These are phyloP conservation scores for Alternaria infectoria DNA, from an alignment of 2,329 filamentous ascomycete species.

Conservation along the genomic window DNA sequence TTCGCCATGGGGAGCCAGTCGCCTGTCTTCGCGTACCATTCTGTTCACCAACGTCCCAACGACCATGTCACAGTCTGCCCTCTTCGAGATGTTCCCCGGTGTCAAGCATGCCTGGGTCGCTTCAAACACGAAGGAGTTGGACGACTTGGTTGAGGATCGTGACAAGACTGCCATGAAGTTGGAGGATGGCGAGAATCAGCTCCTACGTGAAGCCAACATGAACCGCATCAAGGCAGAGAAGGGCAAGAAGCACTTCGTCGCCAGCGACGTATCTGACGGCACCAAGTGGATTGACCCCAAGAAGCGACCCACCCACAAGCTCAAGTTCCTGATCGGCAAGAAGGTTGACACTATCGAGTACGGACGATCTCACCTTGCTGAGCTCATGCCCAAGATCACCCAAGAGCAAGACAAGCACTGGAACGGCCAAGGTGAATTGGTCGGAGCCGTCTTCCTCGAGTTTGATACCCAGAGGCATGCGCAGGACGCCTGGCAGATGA, in stretches of 20 bases:
- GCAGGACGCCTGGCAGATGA: slow-evolving; percentile 80
- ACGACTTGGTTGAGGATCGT: slow-evolving; percentile 52
- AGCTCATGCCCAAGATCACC: slow-evolving; percentile 73
- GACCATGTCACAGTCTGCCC: slow-evolving; percentile 45
- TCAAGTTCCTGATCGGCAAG: slow-evolving; percentile 51
- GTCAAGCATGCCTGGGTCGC: slow-evolving; percentile 56
- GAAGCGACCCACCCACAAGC: slow-evolving; percentile 49
- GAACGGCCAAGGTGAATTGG: slow-evolving; percentile 68
- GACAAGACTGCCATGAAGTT: slow-evolving; percentile 52
- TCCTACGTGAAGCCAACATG: slow-evolving; percentile 63
- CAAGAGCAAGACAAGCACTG: slow-evolving; percentile 71
- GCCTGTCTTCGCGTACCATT: slow-evolving; percentile 56
- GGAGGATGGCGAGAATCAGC: slow-evolving; percentile 54
- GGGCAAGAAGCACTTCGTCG: slow-evolving; percentile 53
- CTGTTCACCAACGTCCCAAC: slow-evolving; percentile 57
- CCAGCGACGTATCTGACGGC: slow-evolving; percentile 52
- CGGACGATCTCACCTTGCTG: slow-evolving; percentile 75
- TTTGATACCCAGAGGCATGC: slow-evolving; percentile 83
- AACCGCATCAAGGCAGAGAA: slow-evolving; percentile 70
- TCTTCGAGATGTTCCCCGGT: slow-evolving; percentile 50
- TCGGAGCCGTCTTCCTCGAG: slow-evolving; percentile 85
- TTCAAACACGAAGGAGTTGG: slow-evolving; percentile 53
- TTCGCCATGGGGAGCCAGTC: slow-evolving; percentile 52
- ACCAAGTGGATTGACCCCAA: slow-evolving; percentile 50
- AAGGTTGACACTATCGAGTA: slow-evolving; percentile 79